Evolutionary conservation across 257 asterid genomes (phyloP), one percentile per base, ranked within the genome.

Genomic region (Solanum pinnatisectum): DNA sequence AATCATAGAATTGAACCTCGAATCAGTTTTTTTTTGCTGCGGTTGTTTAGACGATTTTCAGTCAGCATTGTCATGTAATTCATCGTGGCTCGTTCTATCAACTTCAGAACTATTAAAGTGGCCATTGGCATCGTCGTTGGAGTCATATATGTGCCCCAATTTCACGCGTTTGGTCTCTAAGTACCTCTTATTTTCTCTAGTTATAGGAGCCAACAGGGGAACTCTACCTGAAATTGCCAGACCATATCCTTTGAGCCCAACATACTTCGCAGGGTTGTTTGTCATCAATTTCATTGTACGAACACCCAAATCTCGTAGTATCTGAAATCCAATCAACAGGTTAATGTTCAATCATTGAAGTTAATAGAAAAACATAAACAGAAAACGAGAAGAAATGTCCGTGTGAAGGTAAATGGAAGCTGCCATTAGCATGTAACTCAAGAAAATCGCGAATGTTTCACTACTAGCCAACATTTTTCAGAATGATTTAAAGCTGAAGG

Each of bases 261-360:
- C 89, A 91, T 96, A 97, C 92, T 96, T 97, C 10, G 99, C 94
- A 59, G 99, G 99, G 89, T 97, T 97, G 93, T 97, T 97, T 14
- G 99, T 97, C 99, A 97, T 95, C 92, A 97, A 90, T 89, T 92
- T 94, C 99, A 97, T 97, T 0, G 99, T 97, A 89, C 95, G 89
- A 37, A 97, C 99, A 8, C 99, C 99, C 82, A 97, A 96, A 94
- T 96, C 99, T 88, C 99, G 91, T 83, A 97, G 89, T 25, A 97
- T 97, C 99, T 96, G 94, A 46, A 82, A 82, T 82, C 94, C 89
- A 49, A n/a, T 11, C 18, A 67, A 89, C 84, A 78, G 49, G 1
- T 35, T 49, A 11, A 23, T 37, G n/a, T 14, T 65, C 74, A 67
- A 59, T 67, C 7, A 10, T n/a, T 18, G n/a, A 12, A 12, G 25